Evolutionary conservation across 129 eudicot species (phyloP).

Genomic region (Artemisia argyi): DNA sequence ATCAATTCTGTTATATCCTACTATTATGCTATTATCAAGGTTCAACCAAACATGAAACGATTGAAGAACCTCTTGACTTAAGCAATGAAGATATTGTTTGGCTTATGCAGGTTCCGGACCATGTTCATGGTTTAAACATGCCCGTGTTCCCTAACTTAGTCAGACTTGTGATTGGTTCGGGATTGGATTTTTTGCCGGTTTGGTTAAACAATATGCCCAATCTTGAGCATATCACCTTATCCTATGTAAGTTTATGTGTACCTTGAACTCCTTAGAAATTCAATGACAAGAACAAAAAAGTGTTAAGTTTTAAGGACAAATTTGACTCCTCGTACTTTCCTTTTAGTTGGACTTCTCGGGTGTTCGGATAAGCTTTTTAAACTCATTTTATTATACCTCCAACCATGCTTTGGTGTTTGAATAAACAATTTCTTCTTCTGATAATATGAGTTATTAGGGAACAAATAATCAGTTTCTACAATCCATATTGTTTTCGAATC

Average conservation of each 20-base stretch:
- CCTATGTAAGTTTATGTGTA: slow-evolving; percentile 23
- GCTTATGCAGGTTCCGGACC: background rate
- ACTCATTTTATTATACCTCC: too few species aligned
- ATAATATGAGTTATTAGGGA: too few species aligned
- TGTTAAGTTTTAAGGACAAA: too few species aligned
- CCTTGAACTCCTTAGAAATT: background rate
- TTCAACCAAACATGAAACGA: background rate
- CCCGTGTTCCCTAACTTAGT: slow-evolving; percentile 26
- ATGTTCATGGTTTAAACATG: slow-evolving; percentile 1
- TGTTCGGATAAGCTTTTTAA: too few species aligned
- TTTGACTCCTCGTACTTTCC: too few species aligned
- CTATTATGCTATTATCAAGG: background rate
- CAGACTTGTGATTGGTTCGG: slow-evolving; percentile 6
- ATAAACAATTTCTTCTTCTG: too few species aligned
- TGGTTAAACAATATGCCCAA: slow-evolving; percentile 26
- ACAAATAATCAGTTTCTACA: too few species aligned
- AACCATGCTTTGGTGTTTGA: too few species aligned
- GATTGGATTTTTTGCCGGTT: slow-evolving; percentile 10
- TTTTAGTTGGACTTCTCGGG: too few species aligned
- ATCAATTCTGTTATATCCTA: background rate
- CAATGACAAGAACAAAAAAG: background rate
- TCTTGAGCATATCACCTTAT: slow-evolving; percentile 31
- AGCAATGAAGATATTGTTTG: background rate
- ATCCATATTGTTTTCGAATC: too few species aligned
- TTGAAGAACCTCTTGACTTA: background rate